These are phyloP conservation scores for Euphrasia arctica DNA, from an alignment of 305 asterid species.

Conservation along the genomic window DNA sequence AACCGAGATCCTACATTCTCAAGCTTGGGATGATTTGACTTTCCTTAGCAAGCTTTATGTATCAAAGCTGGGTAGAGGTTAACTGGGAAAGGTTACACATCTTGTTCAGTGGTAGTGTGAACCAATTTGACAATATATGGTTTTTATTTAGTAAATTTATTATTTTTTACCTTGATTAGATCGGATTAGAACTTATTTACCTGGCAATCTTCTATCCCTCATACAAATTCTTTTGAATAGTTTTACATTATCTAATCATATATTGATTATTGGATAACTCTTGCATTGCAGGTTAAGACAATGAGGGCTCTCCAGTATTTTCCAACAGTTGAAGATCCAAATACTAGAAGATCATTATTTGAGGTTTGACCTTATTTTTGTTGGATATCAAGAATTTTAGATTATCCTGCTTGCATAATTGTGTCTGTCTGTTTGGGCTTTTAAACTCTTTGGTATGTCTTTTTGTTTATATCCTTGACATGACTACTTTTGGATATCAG, in stretches of 20 bases:
- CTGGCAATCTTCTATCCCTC: constrained; percentile 17
- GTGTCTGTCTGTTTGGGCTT: constrained; percentile 1
- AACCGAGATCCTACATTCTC: neutral
- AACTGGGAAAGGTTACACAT: neutral
- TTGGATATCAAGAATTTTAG: constrained; percentile 28
- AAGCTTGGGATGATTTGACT: constrained; percentile 2
- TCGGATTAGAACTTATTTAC: neutral
- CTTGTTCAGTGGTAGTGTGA: neutral
- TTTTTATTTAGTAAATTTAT: neutral
- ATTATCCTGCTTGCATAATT: constrained; percentile 11
- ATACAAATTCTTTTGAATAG: constrained; percentile 15
- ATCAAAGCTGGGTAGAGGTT: neutral
- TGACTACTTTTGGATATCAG: constrained; percentile 36
- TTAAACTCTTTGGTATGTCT: constrained; percentile 18
- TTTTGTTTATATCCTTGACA: constrained; percentile 18
- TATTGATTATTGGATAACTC: constrained; percentile 19
- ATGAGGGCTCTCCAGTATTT: constrained; percentile 99
- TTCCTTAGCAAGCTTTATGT: neutral
- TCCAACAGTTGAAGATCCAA: constrained; percentile 90
- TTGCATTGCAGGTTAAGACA: constrained; percentile 62
- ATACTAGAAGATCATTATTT: constrained; percentile 84
- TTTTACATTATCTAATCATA: constrained; percentile 22
- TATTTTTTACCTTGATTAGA: constrained; percentile 11
- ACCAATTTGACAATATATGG: neutral
- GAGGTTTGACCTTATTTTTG: constrained; percentile 50